Conservation (phyloP, 164 flowering plant species). For the Houttuynia cordata region DNA sequence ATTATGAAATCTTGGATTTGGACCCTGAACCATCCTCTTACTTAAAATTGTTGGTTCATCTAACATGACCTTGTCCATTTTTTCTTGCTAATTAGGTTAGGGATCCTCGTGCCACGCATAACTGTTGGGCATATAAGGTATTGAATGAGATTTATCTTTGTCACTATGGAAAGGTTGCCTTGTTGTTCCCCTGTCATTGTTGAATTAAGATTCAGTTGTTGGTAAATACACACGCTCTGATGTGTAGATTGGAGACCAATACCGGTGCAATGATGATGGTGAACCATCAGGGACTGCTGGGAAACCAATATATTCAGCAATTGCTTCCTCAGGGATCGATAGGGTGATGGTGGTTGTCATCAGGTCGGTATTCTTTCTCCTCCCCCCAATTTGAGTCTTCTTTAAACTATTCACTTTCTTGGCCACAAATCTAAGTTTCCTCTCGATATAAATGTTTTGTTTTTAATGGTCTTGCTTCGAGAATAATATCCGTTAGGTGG, state of each 20-base stretch:
- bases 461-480: background rate
- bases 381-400: background rate
- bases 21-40: too few species aligned
- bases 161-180: background rate
- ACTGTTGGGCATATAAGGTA: constrained; percentile 99
- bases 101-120: constrained; percentile 78
- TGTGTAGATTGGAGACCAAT: constrained; percentile 72
- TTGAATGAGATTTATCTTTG: background rate
- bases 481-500: too few species aligned
- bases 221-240: background rate
- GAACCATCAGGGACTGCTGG: constrained; percentile 98
- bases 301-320: constrained; percentile 84
- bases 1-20: too few species aligned
- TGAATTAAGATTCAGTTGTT: background rate
- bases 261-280: constrained; percentile 79
- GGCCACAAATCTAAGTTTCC: background rate
- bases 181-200: background rate
- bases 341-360: constrained; percentile 92
- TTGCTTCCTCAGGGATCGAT: constrained; percentile 76
- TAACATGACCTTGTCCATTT: background rate
- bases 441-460: background rate
- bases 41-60: too few species aligned
- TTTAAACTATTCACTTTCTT: background rate
- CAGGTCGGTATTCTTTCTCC: constrained; percentile 32
- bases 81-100: constrained; percentile 32